Evolutionary conservation across 2,329 filamentous ascomycete species (phyloP), one percentile per base, ranked within the genome.

Genomic region (Clonostachys byssicola): DNA sequence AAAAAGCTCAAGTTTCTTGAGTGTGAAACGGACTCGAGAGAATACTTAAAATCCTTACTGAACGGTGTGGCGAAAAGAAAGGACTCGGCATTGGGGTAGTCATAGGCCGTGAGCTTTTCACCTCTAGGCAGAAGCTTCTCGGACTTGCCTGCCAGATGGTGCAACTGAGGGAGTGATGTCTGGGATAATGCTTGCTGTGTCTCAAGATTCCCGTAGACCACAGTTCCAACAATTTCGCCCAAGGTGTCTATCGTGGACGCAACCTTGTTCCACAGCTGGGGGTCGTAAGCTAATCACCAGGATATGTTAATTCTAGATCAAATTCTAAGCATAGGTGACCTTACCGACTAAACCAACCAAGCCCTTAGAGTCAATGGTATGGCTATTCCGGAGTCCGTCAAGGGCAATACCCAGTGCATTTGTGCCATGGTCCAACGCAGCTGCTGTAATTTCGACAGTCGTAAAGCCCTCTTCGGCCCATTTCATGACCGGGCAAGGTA

Each of bases 21-120:
- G 60, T 91, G 86, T 63, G 89, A 85, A 9, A 89, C 84, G 86
- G 86, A 90, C 44, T 90, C 82, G 3, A 75, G 74, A 59, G 89
- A 86, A 23, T 90, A 75, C 54, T 89, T 83, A 56, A 90, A 88
- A 49, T 73, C 62, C 0, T 56, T 42, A 9, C 73, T 73, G 1
- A 81, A 80, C 0, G 78, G 54, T 1, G 58, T 23, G 23, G 23
- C 23, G 23, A 23, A 23, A 23, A 23, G 23, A 23, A 23, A 23
- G 23, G 23, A 23, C 23, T 23, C 23, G 23, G 51, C 54, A 1
- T 45, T 57, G 0, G 67, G 64, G 14, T 76, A 72, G 2, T 67
- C 63, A 54, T 83, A 77, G 33, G 12, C 35, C 18, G 12, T 33
- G 51, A 23, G 23, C 42, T 40, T 12, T 39, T 39, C 16, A 17